Percentiles rank a stretch among this genome's conserved stretches.
phyloP scores from a whole-genome alignment of 2,329 filamentous ascomycete genomes.

The Alternaria ethzedia region DNA sequence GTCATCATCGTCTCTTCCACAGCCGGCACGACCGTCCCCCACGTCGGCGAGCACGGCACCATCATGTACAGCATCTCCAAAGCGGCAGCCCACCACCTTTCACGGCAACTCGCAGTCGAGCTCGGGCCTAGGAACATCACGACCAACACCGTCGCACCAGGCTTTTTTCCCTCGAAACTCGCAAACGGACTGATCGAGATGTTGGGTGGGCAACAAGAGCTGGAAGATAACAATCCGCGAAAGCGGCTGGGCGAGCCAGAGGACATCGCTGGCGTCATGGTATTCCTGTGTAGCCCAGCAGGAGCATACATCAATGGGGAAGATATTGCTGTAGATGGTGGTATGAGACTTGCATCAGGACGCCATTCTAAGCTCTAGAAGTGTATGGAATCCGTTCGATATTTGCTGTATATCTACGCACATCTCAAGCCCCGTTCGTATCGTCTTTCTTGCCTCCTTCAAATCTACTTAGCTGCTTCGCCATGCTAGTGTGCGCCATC shows the following conservation, averaged over 20 bases:
- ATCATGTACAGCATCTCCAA: conserved; percentile 52
- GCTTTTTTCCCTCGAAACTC: conserved; percentile 49
- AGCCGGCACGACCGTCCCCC: conserved; percentile 46
- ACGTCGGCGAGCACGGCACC: conserved; percentile 47
- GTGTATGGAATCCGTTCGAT: not conserved
- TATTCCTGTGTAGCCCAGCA: conserved; percentile 42
- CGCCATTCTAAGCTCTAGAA: conserved; percentile 35
- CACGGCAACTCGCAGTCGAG: conserved; percentile 49
- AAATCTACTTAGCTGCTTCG: conserved; percentile 32
- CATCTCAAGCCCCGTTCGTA: conserved; percentile 1
- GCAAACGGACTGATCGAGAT: conserved; percentile 48
- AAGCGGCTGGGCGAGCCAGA: conserved; percentile 42
- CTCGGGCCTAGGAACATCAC: conserved; percentile 50
- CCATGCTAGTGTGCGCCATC: conserved; percentile 41
- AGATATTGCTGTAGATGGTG: conserved; percentile 42
- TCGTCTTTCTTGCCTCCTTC: conserved; percentile 20
- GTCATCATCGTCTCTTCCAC: conserved; percentile 48
- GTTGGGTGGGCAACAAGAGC: conserved; percentile 51
- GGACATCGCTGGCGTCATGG: conserved; percentile 48
- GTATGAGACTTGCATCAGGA: conserved; percentile 34
- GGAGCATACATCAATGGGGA: conserved; percentile 42
- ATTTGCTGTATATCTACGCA: not conserved
- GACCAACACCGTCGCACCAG: conserved; percentile 48
- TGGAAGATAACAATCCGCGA: conserved; percentile 41
- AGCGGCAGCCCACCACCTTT: conserved; percentile 48